phyloP scores from a whole-genome alignment of 768 basidiomycete genomes.

The Suillus brevipes region DNA sequence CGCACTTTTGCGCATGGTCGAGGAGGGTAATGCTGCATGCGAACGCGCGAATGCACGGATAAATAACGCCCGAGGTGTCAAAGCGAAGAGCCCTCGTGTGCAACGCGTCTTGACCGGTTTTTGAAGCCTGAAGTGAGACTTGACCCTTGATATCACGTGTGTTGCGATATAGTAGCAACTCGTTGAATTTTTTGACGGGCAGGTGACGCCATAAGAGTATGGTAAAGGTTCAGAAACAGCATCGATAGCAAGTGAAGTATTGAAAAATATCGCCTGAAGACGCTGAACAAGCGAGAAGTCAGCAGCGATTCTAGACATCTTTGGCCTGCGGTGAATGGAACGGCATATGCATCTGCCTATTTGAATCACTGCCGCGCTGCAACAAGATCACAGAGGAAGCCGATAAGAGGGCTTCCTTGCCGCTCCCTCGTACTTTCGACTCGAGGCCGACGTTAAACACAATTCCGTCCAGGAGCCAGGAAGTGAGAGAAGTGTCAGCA shows the following conservation, averaged over 20 bases:
- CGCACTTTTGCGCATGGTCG: not conserved
- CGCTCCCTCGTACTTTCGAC: constrained; percentile 14
- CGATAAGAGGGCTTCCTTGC: constrained; percentile 3
- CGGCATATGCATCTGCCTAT: constrained; percentile 12
- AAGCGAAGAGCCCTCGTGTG: not conserved
- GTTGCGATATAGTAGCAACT: not conserved
- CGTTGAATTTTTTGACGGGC: not conserved
- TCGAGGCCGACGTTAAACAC: constrained; percentile 2
- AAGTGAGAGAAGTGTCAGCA: not conserved
- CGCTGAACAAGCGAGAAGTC: not conserved
- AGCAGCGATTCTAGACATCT: not conserved
- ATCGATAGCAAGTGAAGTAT: constrained; percentile 1
- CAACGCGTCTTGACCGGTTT: not conserved
- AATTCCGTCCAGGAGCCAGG: not conserved
- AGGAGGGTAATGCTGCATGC: constrained; percentile 3
- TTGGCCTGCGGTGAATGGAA: constrained; percentile 5
- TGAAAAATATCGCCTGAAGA: not conserved
- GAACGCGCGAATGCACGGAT: constrained; percentile 4
- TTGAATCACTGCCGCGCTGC: constrained; percentile 6
- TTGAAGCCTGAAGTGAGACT: no score
- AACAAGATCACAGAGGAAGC: constrained; percentile 12
- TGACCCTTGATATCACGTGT: constrained; percentile 2
- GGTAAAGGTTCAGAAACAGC: not conserved
- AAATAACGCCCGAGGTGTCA: constrained; percentile 1
- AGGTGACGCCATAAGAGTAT: not conserved